Evolutionary conservation across 2,329 filamentous ascomycete genomes (phyloP).

Genomic region (Blastomyces silverae): DNA sequence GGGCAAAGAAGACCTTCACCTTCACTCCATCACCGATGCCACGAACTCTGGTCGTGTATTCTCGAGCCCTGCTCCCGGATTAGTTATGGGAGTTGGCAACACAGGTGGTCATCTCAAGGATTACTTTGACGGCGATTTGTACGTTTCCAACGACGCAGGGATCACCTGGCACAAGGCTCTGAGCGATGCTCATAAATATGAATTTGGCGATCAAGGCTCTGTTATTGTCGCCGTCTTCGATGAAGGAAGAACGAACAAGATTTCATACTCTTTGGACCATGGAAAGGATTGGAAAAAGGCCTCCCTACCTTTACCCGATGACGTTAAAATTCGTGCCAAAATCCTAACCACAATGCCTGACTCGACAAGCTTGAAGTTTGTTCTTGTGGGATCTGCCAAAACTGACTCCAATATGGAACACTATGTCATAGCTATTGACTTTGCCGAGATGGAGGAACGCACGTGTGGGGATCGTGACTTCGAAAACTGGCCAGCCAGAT

Average conservation of each 20-base stretch:
- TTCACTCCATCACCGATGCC: slow-evolving; percentile 86
- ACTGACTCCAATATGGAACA: slow-evolving; percentile 47
- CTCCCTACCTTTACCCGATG: slow-evolving; percentile 64
- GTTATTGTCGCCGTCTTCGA: slow-evolving; percentile 78
- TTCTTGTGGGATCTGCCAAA: slow-evolving; percentile 61
- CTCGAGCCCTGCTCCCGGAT: slow-evolving; percentile 84
- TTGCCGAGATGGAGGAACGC: slow-evolving; percentile 68
- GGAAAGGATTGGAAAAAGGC: slow-evolving; percentile 73
- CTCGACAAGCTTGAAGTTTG: slow-evolving; percentile 85
- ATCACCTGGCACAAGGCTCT: slow-evolving; percentile 69
- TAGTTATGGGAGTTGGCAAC: slow-evolving; percentile 93
- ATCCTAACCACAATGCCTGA: slow-evolving; percentile 83
- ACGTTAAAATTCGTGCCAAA: slow-evolving; percentile 65
- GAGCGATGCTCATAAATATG: slow-evolving; percentile 84
- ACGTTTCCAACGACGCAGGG: slow-evolving; percentile 85
- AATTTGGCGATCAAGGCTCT: slow-evolving; percentile 89
- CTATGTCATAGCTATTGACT: slow-evolving; percentile 71
- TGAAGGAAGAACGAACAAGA: slow-evolving; percentile 50
- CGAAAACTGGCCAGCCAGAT: slow-evolving; percentile 80
- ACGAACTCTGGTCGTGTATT: slow-evolving; percentile 79
- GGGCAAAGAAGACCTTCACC: slow-evolving; percentile 62
- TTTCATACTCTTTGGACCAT: slow-evolving; percentile 80
- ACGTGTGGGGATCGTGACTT: slow-evolving; percentile 73
- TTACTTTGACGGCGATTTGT: slow-evolving; percentile 71
- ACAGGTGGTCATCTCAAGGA: slow-evolving; percentile 65